Evolutionary conservation across 495 filamentous ascomycete genomes (phyloP).

Genomic region (Trichocladium uniseriatum): DNA sequence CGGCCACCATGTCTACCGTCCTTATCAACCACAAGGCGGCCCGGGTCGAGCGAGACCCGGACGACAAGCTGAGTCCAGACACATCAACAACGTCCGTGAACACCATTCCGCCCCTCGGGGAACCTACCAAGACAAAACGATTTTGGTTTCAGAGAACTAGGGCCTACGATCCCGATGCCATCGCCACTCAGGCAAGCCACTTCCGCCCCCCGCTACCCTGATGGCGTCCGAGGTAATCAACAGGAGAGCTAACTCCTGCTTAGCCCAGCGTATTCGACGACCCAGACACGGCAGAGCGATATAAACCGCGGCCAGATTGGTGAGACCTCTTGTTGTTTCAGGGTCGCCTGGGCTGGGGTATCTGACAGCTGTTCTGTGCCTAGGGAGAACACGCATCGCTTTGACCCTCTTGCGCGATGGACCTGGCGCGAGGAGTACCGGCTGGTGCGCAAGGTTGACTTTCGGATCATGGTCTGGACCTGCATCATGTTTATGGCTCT

Average conservation of each 20-base stretch:
- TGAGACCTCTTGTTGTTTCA: slow-evolving; percentile 8
- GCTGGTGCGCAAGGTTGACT: slow-evolving; percentile 34
- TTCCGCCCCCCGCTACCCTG: background rate
- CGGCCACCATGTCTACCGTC: slow-evolving; percentile 18
- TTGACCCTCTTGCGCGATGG: slow-evolving; percentile 34
- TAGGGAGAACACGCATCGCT: slow-evolving; percentile 41
- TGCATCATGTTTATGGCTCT: slow-evolving; percentile 79
- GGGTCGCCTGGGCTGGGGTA: background rate
- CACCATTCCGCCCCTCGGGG: slow-evolving; percentile 30
- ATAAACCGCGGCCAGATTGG: slow-evolving; percentile 32
- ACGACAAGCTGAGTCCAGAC: slow-evolving; percentile 6
- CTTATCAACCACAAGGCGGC: slow-evolving; percentile 5
- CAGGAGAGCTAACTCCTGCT: background rate
- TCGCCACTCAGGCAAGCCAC: slow-evolving; percentile 43
- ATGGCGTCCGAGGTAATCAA: too few species aligned
- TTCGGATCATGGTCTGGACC: slow-evolving; percentile 45
- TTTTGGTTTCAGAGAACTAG: slow-evolving; percentile 39
- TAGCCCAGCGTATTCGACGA: slow-evolving; percentile 42
- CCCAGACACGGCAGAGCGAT: slow-evolving; percentile 27
- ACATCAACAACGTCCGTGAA: slow-evolving; percentile 14
- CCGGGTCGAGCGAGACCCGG: slow-evolving; percentile 2
- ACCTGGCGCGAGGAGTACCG: slow-evolving; percentile 34
- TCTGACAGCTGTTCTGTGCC: background rate
- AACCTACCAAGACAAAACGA: slow-evolving; percentile 27
- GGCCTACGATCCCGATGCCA: slow-evolving; percentile 40